Conservation (phyloP, 129 eudicot species). For the Pseudognaphalium luteoalbum region DNA sequence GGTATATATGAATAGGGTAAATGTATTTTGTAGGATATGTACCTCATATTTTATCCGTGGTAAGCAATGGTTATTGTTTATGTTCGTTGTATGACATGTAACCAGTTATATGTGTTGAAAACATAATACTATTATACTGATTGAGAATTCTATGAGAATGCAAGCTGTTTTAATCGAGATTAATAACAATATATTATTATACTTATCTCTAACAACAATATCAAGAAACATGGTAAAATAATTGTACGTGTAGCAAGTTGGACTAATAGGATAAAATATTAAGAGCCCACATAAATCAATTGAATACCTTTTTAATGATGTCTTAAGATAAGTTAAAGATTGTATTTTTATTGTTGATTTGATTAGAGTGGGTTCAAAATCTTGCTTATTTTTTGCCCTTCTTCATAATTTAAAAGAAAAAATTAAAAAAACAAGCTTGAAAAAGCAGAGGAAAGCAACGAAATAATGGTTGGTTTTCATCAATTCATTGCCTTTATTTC, state of each 20-base stretch:
- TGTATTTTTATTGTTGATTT: constrained; percentile 4
- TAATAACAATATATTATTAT: no score
- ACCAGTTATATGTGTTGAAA: no score
- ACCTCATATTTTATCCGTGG: no score
- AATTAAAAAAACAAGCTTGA: neutral
- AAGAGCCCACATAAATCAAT: neutral
- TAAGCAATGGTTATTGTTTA: no score
- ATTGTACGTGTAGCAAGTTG: neutral
- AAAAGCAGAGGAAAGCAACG: constrained; percentile 32
- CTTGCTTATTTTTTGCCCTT: neutral
- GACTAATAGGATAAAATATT: neutral
- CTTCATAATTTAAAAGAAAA: constrained; percentile 20
- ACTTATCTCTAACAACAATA: neutral
- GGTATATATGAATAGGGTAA: neutral
- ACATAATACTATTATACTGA: no score
- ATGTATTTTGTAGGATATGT: no score
- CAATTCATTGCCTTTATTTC: constrained; percentile 28
- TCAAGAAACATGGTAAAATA: neutral
- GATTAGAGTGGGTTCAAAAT: constrained; percentile 20
- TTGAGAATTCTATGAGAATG: no score
- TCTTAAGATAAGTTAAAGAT: neutral
- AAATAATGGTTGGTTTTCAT: constrained; percentile 40
- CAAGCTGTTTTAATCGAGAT: no score
- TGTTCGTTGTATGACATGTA: no score
- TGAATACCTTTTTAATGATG: neutral